phyloP scores from a whole-genome alignment of 495 filamentous ascomycete genomes.

The Podospora pseudopauciseta region DNA sequence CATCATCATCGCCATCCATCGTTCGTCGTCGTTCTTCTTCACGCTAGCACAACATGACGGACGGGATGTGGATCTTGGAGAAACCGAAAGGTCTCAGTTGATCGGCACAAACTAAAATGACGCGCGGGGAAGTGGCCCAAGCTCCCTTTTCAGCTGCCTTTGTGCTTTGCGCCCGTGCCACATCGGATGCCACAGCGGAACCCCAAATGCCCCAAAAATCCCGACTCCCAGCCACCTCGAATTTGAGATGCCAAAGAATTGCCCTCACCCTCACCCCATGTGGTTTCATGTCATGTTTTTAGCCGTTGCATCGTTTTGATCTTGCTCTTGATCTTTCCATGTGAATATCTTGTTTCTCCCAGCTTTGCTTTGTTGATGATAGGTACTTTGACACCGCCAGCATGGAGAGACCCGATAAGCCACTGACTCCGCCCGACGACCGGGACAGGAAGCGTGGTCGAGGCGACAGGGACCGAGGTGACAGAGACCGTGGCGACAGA shows the following conservation, averaged over 20 bases:
- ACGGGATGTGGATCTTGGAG: neutral
- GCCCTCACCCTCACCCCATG: neutral
- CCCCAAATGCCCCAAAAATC: neutral
- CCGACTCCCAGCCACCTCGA: neutral
- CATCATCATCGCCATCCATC: neutral
- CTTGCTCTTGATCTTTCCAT: neutral
- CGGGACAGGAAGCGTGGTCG: neutral
- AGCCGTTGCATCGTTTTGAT: neutral
- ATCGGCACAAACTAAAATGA: neutral
- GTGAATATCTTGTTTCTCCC: neutral
- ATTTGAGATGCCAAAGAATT: neutral
- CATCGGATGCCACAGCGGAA: neutral
- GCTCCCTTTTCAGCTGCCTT: neutral
- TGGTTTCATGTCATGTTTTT: neutral
- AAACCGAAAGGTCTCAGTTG: neutral
- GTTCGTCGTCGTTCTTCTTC: neutral
- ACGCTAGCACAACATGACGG: neutral
- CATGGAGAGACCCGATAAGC: constrained; percentile 2
- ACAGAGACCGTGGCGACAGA: neutral
- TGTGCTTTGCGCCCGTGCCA: neutral
- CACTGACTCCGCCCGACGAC: neutral
- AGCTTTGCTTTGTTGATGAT: neutral
- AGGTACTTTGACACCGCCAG: neutral
- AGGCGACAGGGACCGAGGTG: neutral
- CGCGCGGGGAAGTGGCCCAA: constrained; percentile 1